Base-by-base conservation (phyloP, 106 monocot species). In the Apostasia shenzhenica region DNA sequence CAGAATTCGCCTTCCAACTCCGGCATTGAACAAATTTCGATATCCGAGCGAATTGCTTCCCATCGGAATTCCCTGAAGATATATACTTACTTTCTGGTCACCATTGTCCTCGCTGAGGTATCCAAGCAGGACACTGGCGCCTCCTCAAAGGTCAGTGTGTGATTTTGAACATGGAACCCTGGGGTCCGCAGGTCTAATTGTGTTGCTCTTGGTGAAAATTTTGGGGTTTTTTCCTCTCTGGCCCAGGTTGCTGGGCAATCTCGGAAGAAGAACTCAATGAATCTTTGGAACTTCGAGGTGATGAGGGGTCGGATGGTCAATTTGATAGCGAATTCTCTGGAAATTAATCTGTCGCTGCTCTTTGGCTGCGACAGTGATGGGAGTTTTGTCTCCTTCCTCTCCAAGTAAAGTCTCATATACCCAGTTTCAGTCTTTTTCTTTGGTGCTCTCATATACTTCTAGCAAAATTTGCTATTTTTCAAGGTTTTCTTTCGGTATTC, bases 41-140 rank as follows among this genome's bases (percentile, higher is more conserved):
- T 83, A 1, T 70, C 71, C 5, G 81, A 70, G 2, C 75, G 87
- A 14, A 65, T 99, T 12, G 76, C 79, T 1, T 87, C 87, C 2
- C 83, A 85, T 52, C 78, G 90, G 38, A 99, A 99, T 63, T 89
- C 99, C 43, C 90, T 99, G 56, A 92, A 83, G 81, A 88, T 99
- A 54, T 99, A 99, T 75, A 80, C 93, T 0, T 99, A 90, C 76
- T 99, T 99, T 69, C 85, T 99, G 55, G 68, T 99, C 45, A 70
- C 70, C 43, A 77, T 93, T 37, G 83, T 75, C 55, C 75, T 85
- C 43, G 48, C 72, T 5, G 82, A 99, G 77, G 93, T 90, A 43
- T 64, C 82, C 9, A 52, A 57, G 1, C 67, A 75, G 47, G 83
- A 81, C 4, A 51, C 70, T 8, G 52, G 37, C 55, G 63, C 41